phyloP scores from a whole-genome alignment of 169 alveolate genomes.

The Cryptosporidium felis region DNA sequence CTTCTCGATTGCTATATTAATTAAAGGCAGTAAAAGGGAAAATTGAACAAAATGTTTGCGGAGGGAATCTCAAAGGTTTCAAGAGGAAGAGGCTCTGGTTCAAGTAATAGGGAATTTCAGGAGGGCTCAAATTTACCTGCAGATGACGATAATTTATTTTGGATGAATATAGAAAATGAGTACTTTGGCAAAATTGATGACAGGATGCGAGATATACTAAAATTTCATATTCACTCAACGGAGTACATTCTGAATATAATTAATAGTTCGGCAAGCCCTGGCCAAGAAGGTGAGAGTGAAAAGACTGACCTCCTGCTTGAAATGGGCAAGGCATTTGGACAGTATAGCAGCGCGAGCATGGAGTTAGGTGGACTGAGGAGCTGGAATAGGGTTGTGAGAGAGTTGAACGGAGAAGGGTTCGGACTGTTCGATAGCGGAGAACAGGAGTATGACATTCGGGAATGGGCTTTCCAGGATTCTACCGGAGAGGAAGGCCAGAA shows the following conservation, averaged over 20 bases:
- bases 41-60: not conserved
- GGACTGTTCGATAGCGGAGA: slow-evolving; percentile 34
- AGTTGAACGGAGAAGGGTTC: slow-evolving; percentile 2
- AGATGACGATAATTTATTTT: slow-evolving; percentile 40
- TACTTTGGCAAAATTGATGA: slow-evolving; percentile 37
- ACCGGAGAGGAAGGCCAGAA: not conserved
- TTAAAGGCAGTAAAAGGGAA: not conserved
- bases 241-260: slow-evolving; percentile 25
- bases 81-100: not conserved
- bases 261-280: no score
- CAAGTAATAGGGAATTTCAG: not conserved
- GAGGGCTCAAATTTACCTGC: not conserved
- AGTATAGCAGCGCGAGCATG: not conserved
- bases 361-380: slow-evolving; percentile 17
- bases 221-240: slow-evolving; percentile 58
- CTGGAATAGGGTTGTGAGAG: slow-evolving; percentile 5
- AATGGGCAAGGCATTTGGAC: not conserved
- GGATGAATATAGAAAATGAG: slow-evolving; percentile 56
- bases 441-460: not conserved
- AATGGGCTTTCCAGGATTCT: not conserved
- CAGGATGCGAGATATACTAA: slow-evolving; percentile 23
- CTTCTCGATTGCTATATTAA: no score
- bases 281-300: not conserved
- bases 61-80: not conserved
- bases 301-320: not conserved